Conservation (phyloP, 2,329 filamentous ascomycete genomes). For the Amesomyces nigricolor region DNA sequence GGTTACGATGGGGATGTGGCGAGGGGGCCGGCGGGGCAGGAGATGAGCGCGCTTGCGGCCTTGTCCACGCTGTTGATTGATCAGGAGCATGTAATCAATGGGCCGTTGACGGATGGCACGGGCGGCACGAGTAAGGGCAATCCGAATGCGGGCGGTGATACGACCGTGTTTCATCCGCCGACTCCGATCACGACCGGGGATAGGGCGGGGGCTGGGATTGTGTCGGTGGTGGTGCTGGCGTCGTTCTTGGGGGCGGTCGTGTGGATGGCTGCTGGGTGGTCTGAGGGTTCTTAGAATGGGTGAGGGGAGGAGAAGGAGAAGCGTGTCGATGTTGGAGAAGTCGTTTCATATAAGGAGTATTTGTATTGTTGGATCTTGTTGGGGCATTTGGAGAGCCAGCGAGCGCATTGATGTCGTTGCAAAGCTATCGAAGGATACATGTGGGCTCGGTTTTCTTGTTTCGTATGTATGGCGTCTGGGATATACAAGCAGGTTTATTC, state of each 20-base stretch:
- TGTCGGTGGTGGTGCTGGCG: conserved; percentile 35
- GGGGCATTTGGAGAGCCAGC: too few species aligned
- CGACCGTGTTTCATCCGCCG: conserved; percentile 5
- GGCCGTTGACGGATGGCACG: conserved; percentile 36
- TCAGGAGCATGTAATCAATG: conserved; percentile 16
- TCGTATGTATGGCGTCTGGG: too few species aligned
- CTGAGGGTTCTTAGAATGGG: conserved; percentile 3
- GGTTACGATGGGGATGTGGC: conserved; percentile 43
- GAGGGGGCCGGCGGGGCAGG: conserved; percentile 48
- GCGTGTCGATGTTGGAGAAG: too few species aligned
- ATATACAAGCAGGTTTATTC: too few species aligned
- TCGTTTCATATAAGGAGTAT: too few species aligned
- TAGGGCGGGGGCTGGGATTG: conserved; percentile 37
- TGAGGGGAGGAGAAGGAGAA: too few species aligned
- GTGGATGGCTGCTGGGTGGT: conserved; percentile 20
- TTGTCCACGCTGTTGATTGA: conserved; percentile 41
- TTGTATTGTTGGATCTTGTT: too few species aligned
- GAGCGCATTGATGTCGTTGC: too few species aligned
- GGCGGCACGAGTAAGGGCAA: conserved; percentile 39
- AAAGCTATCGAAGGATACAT: too few species aligned
- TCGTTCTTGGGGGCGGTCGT: conserved; percentile 30
- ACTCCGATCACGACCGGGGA: conserved; percentile 30
- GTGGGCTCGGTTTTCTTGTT: too few species aligned
- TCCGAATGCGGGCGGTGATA: conserved; percentile 27
- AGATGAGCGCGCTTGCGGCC: conserved; percentile 47